phyloP scores from a whole-genome alignment of 176 grass and related monocot species.

The Areca catechu region DNA sequence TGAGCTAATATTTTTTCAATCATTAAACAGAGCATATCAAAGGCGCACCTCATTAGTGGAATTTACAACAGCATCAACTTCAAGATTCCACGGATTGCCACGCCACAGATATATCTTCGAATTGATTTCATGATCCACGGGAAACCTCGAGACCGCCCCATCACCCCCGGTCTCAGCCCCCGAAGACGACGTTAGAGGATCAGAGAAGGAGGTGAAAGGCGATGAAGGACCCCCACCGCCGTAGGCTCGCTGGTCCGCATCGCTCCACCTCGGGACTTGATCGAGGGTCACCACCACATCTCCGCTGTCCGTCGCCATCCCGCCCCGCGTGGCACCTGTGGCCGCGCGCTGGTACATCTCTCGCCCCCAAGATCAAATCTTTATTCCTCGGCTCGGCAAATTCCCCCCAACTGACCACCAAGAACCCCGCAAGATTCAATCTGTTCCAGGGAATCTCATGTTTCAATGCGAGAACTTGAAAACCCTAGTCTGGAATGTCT shows the following conservation, averaged over 20 bases:
- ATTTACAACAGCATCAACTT: constrained; percentile 97
- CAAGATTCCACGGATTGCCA: constrained; percentile 82
- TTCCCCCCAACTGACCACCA: too few species aligned
- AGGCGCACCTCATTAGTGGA: constrained; percentile 84
- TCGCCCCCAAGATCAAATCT: neutral
- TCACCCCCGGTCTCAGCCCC: constrained; percentile 28
- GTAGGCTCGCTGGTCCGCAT: constrained; percentile 56
- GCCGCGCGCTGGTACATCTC: constrained; percentile 28
- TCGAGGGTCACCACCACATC: constrained; percentile 66
- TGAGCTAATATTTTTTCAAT: too few species aligned
- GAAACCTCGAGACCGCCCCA: constrained; percentile 46
- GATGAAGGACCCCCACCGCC: constrained; percentile 36
- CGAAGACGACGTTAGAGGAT: constrained; percentile 32
- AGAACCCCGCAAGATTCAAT: too few species aligned
- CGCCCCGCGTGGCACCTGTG: constrained; percentile 6
- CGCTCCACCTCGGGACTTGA: constrained; percentile 90
- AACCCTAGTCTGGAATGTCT: too few species aligned
- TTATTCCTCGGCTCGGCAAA: neutral
- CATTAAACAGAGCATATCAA: too few species aligned
- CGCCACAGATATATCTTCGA: constrained; percentile 87
- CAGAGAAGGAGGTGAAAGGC: constrained; percentile 36
- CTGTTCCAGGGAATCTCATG: too few species aligned
- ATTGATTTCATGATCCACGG: constrained; percentile 75
- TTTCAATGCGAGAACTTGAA: too few species aligned
- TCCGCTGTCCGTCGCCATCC: constrained; percentile 37